phyloP scores from a whole-genome alignment of 2,329 filamentous ascomycete genomes.

The Alternaria conjuncta region DNA sequence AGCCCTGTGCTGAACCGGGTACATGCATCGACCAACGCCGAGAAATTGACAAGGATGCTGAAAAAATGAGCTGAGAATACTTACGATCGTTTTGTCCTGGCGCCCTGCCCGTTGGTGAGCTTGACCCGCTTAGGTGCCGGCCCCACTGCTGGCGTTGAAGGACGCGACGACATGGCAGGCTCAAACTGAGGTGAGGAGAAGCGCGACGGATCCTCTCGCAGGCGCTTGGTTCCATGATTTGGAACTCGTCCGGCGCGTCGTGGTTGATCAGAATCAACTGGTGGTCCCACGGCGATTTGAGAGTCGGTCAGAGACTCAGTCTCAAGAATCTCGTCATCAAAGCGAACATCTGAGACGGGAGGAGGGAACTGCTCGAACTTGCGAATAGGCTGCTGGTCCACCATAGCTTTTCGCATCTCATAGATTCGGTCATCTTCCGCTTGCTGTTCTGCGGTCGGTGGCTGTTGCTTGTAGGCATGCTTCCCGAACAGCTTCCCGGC shows the following conservation, averaged over 20 bases:
- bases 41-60: slow-evolving; percentile 17
- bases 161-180: slow-evolving; percentile 40
- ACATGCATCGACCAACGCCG: slow-evolving; percentile 28
- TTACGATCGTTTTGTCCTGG: slow-evolving; percentile 49
- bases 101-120: slow-evolving; percentile 44
- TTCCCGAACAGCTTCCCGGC: slow-evolving; percentile 40
- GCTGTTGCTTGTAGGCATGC: slow-evolving; percentile 37
- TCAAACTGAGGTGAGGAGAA: slow-evolving; percentile 42
- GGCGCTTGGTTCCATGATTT: slow-evolving; percentile 39
- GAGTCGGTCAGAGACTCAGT: slow-evolving; percentile 47
- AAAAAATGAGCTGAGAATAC: slow-evolving; percentile 24
- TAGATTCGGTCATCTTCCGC: slow-evolving; percentile 35
- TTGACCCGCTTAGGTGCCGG: slow-evolving; percentile 44
- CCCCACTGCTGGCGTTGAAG: slow-evolving; percentile 41
- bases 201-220: slow-evolving; percentile 37
- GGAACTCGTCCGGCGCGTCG: slow-evolving; percentile 39
- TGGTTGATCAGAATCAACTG: slow-evolving; percentile 38
- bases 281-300: slow-evolving; percentile 45
- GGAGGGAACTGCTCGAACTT: slow-evolving; percentile 27
- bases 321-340: slow-evolving; percentile 46
- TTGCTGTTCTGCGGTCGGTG: slow-evolving; percentile 33
- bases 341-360: slow-evolving; percentile 42
- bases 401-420: slow-evolving; percentile 34
- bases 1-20: slow-evolving; percentile 35
- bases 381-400: slow-evolving; percentile 31